Base-by-base conservation (phyloP, 805 yeast genomes). In the Yarrowia hollandica region DNA sequence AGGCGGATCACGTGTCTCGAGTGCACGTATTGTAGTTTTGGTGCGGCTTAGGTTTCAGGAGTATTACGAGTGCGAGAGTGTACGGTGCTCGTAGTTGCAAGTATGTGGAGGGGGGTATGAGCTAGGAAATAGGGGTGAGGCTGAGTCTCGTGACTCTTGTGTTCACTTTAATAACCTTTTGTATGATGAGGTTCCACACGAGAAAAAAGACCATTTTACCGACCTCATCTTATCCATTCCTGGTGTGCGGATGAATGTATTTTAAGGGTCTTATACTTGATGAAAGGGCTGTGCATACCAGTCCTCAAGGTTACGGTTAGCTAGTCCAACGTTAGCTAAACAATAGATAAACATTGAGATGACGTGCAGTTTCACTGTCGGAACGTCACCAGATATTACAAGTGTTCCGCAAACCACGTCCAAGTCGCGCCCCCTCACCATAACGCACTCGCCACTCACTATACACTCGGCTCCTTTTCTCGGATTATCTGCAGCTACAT, bases 241-340 rank as follows among this genome's bases (percentile, higher is more conserved):
- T n/a, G n/a, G n/a, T n/a, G n/a, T n/a, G n/a, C n/a, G n/a, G n/a
- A n/a, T n/a, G n/a, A n/a, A n/a, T 26, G 11, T 26, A 26, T 26
- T 26, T 26, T 12, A 26, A 12, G 30, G 30, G 12, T 26, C 12
- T 41, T 41, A 41, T 41, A 12, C 33, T 18, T 25, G 48, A 26
- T 12, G 12, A 44, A 44, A 19, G 35, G 52, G 52, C 52, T 44
- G 52, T 44, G 52, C 52, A 44, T 44, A 44, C 31, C 50, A 18
- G 12, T 26, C 34, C 34, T 22, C 14, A 26, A 18, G 23, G 30
- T 39, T 39, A 22, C 11, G 12, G 30, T 4, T 26, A 6, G 8
- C 2, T 10, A 26, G n/a, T n/a, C n/a, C 30, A 26, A 6, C 30
- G 8, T 12, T 3, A 26, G 7, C 8, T 10, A 26, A 26, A 3